Percentiles rank a stretch among this genome's conserved stretches.
phyloP scores from a whole-genome alignment of 176 grass and related monocot species.

The Carex littledalei region DNA sequence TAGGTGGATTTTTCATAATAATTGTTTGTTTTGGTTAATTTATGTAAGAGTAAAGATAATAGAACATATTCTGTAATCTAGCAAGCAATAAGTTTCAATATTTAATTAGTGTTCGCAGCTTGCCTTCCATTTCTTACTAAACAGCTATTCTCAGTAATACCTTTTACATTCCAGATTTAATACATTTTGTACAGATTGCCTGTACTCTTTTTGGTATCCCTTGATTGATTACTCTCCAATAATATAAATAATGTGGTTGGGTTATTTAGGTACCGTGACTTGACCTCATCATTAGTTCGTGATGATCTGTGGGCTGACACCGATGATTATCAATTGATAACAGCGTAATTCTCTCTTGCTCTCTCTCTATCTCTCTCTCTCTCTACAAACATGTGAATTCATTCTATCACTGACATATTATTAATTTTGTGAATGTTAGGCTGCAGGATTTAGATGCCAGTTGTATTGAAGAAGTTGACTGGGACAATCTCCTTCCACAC shows the following conservation, averaged over 20 bases:
- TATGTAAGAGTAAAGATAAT: neutral
- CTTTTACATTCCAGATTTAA: neutral
- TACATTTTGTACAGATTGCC: constrained; percentile 1
- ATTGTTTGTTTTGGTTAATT: neutral
- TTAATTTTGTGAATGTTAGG: constrained; percentile 33
- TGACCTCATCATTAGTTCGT: constrained; percentile 58
- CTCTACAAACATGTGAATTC: neutral
- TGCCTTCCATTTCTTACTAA: neutral
- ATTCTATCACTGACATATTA: neutral
- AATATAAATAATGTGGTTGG: neutral
- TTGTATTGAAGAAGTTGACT: constrained; percentile 80
- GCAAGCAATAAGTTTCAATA: neutral
- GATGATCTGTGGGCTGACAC: constrained; percentile 45
- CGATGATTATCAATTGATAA: constrained; percentile 61
- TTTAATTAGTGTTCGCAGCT: neutral
- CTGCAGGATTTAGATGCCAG: constrained; percentile 49
- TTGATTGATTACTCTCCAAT: neutral
- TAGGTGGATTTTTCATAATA: neutral
- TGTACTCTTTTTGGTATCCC: neutral
- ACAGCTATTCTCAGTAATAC: neutral
- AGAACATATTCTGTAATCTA: neutral
- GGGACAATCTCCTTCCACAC: constrained; percentile 75
- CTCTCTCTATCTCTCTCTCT: neutral
- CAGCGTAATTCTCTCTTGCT: constrained; percentile 49
- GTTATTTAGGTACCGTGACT: constrained; percentile 53